Evolutionary conservation across 352 stramenopile genomes (phyloP).

Genomic region (Elongisporangium undulatum): DNA sequence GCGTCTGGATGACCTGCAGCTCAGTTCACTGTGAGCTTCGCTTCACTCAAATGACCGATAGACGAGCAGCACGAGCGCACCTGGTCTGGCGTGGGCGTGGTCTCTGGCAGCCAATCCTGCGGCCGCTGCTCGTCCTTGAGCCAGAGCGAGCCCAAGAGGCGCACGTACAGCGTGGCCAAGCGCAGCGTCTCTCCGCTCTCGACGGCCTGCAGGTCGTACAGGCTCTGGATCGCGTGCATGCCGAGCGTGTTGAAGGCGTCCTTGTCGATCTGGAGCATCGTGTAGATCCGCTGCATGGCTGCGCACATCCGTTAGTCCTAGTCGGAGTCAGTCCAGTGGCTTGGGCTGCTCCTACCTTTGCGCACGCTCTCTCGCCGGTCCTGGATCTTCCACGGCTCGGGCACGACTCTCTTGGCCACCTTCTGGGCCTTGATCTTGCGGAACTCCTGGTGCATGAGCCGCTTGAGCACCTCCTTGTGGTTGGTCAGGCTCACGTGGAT

Average conservation of each 20-base stretch:
- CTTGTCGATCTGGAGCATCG: slow-evolving; percentile 20
- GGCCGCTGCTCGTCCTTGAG: slow-evolving; percentile 34
- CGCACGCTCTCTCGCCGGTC: slow-evolving; percentile 35
- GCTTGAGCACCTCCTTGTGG: slow-evolving; percentile 88
- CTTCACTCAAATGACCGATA: background rate
- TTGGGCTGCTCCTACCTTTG: slow-evolving; percentile 18
- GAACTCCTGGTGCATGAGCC: slow-evolving; percentile 83
- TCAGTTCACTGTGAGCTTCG: slow-evolving; percentile 1
- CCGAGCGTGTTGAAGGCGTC: slow-evolving; percentile 17
- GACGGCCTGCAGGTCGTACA: slow-evolving; percentile 61
- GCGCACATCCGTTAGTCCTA: background rate
- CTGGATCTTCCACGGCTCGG: slow-evolving; percentile 59
- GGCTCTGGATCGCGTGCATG: slow-evolving; percentile 54
- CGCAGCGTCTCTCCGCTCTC: slow-evolving; percentile 41
- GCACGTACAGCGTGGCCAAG: slow-evolving; percentile 46
- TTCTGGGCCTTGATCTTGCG: slow-evolving; percentile 74
- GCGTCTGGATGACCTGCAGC: slow-evolving; percentile 40
- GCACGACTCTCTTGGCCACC: slow-evolving; percentile 46
- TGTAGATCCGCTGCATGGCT: slow-evolving; percentile 37
- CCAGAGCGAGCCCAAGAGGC: slow-evolving; percentile 50
- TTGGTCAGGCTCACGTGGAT: slow-evolving; percentile 81
- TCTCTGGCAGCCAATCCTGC: slow-evolving; percentile 31
- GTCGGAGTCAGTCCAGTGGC: too few species aligned
- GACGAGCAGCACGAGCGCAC: slow-evolving; percentile 6
- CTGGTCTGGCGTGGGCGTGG: slow-evolving; percentile 41